These are phyloP conservation scores for Ocimum tenuiflorum DNA, from an alignment of 257 asterid genomes.

Conservation along the genomic window DNA sequence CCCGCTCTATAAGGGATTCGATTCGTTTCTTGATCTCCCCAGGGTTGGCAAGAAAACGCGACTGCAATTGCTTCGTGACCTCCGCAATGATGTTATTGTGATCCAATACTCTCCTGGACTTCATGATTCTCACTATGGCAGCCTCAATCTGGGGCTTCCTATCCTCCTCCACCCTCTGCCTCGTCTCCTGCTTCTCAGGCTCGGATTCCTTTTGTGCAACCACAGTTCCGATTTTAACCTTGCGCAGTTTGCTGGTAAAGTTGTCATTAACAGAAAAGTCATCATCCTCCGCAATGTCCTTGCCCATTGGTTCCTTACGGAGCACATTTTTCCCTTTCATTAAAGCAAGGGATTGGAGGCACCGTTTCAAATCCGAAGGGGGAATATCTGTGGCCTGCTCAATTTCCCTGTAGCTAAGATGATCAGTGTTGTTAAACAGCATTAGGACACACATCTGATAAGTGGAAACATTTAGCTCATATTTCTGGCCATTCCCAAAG, in stretches of 20 bases:
- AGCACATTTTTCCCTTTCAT: conserved; percentile 81
- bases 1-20: conserved; percentile 76
- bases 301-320: conserved; percentile 79
- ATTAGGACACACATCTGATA: conserved; percentile 89
- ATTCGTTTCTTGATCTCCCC: conserved; percentile 77
- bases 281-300: conserved; percentile 69
- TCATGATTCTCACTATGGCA: conserved; percentile 82
- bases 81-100: conserved; percentile 76
- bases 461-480: conserved; percentile 80
- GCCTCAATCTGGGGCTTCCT: conserved; percentile 93
- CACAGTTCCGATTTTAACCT: conserved; percentile 84
- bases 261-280: conserved; percentile 57
- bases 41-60: conserved; percentile 79
- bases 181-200: conserved; percentile 84
- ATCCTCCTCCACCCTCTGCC: conserved; percentile 91
- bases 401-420: conserved; percentile 60
- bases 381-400: conserved; percentile 83
- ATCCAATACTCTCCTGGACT: conserved; percentile 75
- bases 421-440: conserved; percentile 65
- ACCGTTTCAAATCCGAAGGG: conserved; percentile 70
- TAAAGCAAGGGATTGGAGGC: conserved; percentile 76
- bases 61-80: conserved; percentile 77
- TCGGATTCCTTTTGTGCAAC: conserved; percentile 89
- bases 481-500: conserved; percentile 77
- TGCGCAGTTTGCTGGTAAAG: conserved; percentile 66